A percentile compares a stretch with the other conserved stretches of the same genome.
phyloP scores from a whole-genome alignment of 2,329 filamentous ascomycete genomes.

The Colletotrichum viniferum region DNA sequence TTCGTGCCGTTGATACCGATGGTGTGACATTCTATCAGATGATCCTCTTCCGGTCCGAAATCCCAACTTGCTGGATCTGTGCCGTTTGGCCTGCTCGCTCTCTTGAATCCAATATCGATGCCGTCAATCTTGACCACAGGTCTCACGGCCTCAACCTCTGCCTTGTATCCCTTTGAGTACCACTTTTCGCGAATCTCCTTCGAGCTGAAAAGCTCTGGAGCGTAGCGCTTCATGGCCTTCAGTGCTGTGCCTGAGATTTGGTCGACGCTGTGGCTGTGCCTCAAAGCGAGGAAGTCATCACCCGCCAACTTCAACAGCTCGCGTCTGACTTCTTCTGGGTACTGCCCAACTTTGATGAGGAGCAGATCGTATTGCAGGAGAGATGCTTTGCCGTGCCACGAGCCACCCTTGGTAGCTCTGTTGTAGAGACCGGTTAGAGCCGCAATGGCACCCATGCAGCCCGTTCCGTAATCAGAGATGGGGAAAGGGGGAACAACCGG shows the following conservation, averaged over 20 bases:
- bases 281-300: slow-evolving; percentile 57
- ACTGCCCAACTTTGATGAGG: slow-evolving; percentile 64
- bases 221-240: slow-evolving; percentile 54
- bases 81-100: slow-evolving; percentile 53
- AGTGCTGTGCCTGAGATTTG: slow-evolving; percentile 66
- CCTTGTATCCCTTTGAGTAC: slow-evolving; percentile 46
- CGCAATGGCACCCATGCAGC: slow-evolving; percentile 72
- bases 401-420: slow-evolving; percentile 66
- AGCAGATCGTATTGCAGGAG: slow-evolving; percentile 73
- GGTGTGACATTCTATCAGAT: background rate
- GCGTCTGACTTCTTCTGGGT: slow-evolving; percentile 57
- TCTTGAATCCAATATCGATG: slow-evolving; percentile 47
- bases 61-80: slow-evolving; percentile 63
- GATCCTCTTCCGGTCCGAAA: slow-evolving; percentile 48
- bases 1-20: background rate
- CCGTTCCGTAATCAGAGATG: slow-evolving; percentile 72
- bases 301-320: slow-evolving; percentile 53
- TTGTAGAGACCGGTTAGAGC: slow-evolving; percentile 68
- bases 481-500: slow-evolving; percentile 70
- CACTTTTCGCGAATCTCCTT: slow-evolving; percentile 53
- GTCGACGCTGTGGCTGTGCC: slow-evolving; percentile 68
- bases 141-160: slow-evolving; percentile 43
- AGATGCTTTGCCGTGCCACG: slow-evolving; percentile 68
- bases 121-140: slow-evolving; percentile 50
- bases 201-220: slow-evolving; percentile 58